Conservation (phyloP, 768 basidiomycete species). For the Rhodocollybia butyracea region DNA sequence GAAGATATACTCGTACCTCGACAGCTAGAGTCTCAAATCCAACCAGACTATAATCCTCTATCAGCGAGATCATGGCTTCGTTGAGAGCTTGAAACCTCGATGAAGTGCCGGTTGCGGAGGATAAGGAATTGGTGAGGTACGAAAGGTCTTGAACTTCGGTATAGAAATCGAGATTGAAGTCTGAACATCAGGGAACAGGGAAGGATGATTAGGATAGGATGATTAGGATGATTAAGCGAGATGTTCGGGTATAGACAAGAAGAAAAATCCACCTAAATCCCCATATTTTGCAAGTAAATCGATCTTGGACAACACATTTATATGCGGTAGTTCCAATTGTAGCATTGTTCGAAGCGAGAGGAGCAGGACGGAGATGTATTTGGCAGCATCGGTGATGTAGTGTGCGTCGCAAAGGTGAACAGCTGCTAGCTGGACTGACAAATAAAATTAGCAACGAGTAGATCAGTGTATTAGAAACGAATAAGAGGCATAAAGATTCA, state of each 20-base stretch:
- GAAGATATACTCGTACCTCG: constrained; percentile 70
- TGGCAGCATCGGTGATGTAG: constrained; percentile 93
- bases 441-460: neutral
- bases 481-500: constrained; percentile 11
- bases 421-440: constrained; percentile 66
- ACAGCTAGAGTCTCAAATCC: constrained; percentile 97
- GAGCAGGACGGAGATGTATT: constrained; percentile 90
- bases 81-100: constrained; percentile 79
- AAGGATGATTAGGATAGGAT: too few species aligned
- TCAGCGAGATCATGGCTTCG: constrained; percentile 85
- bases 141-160: constrained; percentile 96
- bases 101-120: constrained; percentile 48
- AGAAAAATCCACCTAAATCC: constrained; percentile 62
- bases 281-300: constrained; percentile 91
- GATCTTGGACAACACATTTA: constrained; percentile 96
- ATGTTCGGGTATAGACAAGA: constrained; percentile 8
- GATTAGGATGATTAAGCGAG: neutral
- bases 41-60: constrained; percentile 91
- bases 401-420: constrained; percentile 97
- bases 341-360: constrained; percentile 95
- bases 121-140: constrained; percentile 76
- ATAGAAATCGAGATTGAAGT: constrained; percentile 97
- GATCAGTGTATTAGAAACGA: too few species aligned
- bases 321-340: constrained; percentile 96
- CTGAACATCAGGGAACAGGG: constrained; percentile 23